Conservation (phyloP, 2,329 filamentous ascomycete species). For the Amauroascus niger region DNA sequence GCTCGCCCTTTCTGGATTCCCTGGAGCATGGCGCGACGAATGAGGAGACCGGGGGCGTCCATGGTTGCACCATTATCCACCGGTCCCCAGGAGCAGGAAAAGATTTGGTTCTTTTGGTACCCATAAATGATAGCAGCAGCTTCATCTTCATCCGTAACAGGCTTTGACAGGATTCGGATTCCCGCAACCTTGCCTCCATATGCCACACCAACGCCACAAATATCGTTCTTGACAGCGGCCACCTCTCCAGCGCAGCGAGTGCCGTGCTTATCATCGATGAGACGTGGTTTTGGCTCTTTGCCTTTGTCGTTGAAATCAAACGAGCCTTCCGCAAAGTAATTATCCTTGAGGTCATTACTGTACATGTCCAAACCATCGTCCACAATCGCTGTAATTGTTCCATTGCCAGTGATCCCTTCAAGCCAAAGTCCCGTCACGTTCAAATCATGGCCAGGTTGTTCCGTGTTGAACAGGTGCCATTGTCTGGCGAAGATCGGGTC, state of each 20-base stretch:
- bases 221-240: constrained; percentile 79
- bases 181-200: constrained; percentile 86
- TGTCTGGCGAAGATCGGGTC: constrained; percentile 91
- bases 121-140: constrained; percentile 87
- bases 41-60: constrained; percentile 84
- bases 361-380: constrained; percentile 96
- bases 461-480: constrained; percentile 86
- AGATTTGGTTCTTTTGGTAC: constrained; percentile 86
- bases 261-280: constrained; percentile 79
- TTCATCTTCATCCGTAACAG: constrained; percentile 87
- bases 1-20: constrained; percentile 78
- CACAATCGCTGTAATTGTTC: constrained; percentile 83
- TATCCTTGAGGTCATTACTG: constrained; percentile 81
- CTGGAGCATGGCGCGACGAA: constrained; percentile 81
- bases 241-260: constrained; percentile 94
- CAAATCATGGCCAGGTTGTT: constrained; percentile 76
- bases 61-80: constrained; percentile 88
- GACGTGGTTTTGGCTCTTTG: constrained; percentile 66
- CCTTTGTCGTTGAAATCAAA: constrained; percentile 91
- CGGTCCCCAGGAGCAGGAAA: constrained; percentile 97
- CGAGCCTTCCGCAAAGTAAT: constrained; percentile 87
- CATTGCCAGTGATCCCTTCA: constrained; percentile 80
- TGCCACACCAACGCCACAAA: constrained; percentile 91
- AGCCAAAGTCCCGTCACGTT: constrained; percentile 94
- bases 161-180: constrained; percentile 81